Base-by-base conservation (phyloP, 768 basidiomycete genomes). In the Mycena rebaudengoi region DNA sequence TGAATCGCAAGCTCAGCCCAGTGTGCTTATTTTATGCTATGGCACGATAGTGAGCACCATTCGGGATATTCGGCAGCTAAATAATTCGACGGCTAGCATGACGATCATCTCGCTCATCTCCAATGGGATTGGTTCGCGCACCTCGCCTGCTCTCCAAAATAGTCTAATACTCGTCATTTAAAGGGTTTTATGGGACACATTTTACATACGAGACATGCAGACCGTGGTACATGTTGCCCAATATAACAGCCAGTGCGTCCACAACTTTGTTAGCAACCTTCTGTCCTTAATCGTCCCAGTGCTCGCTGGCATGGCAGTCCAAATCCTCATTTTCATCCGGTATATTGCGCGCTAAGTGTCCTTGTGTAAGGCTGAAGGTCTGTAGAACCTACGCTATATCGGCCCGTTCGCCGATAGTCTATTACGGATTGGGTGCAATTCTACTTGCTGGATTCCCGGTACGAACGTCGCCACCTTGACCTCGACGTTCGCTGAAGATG, bases 291-390 rank as follows among this genome's bases (percentile, higher is more conserved):
- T 8, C 21, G 30, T 16, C 3, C 13, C 20, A 67, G 66, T 67
- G 66, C 57, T 67, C 39, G 62, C 66, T 41, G 66, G 66, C 11
- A 67, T 67, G 62, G 66, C 66, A 20, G 59, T 68, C 49, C 66
- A 68, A 16, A 30, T 50, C 5, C 54, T 67, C 23, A 28, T 67
- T 2, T 67, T 60, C 46, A 64, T 67, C 14, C 37, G 66, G 66
- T 25, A 20, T 29, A 51, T 33, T 20, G 18, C 10, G 7, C 25
- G 3, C n/a, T 5, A 5, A 14, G 18, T 7, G 35, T 5, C 29
- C 12, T 30, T 18, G 25, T 45, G 43, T 30, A 20, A 35, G 12
- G 26, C 10, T 20, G 28, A 7, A 12, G 56, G 23, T 35, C 2
- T n/a, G n/a, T 32, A 63, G 66, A 16, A 67, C 66, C 25, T 67